Evolutionary conservation across 768 basidiomycete genomes (phyloP), one percentile per base, ranked within the genome.

Genomic region (Tulasnella sp.): DNA sequence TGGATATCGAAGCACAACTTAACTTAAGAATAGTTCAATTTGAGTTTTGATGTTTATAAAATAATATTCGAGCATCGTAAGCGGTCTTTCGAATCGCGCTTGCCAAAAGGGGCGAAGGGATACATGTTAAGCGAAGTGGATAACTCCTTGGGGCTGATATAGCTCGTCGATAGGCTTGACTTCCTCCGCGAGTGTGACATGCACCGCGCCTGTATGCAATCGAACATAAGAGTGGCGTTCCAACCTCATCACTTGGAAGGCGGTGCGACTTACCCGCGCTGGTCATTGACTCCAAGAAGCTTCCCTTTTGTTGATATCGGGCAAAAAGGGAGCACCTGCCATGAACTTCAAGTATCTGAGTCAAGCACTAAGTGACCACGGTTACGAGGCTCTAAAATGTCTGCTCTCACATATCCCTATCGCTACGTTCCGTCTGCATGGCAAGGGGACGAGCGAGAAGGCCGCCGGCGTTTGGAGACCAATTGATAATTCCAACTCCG

Each of bases 271-370:
- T 80, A 86, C 86, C 86, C 69, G 89, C 83, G 17, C 89, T 79
- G 73, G 90, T 88, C 31, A 84, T 80, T 25, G 90, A 80, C 73
- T 87, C 83, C 6, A 87, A 77, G 40, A 17, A 68, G 3, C 67
- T 25, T 29, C n/a, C 67, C 17, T 68, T 4, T 1, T 22, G 67
- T 68, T 72, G 1, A 45, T 8, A 17, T 15, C 40, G 19, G 36
- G 36, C 34, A 72, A 25, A 72, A 39, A 1, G 71, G 71, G 6
- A 45, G 9, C 7, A 31, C 71, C 29, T 22, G 29, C 25, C 15
- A n/a, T 19, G 6, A 22, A 29, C 17, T 42, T 72, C 39, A 19
- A 22, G 38, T 34, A 34, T 17, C 67, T 68, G 11, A 34, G 29
- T n/a, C 31, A 15, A 42, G 14, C 22, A 40, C 17, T n/a, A n/a